A percentile compares a stretch with the other conserved stretches of the same genome.
Conservation (phyloP, 1,284 basidiomycete species). For the Sporisorium sorghi region DNA sequence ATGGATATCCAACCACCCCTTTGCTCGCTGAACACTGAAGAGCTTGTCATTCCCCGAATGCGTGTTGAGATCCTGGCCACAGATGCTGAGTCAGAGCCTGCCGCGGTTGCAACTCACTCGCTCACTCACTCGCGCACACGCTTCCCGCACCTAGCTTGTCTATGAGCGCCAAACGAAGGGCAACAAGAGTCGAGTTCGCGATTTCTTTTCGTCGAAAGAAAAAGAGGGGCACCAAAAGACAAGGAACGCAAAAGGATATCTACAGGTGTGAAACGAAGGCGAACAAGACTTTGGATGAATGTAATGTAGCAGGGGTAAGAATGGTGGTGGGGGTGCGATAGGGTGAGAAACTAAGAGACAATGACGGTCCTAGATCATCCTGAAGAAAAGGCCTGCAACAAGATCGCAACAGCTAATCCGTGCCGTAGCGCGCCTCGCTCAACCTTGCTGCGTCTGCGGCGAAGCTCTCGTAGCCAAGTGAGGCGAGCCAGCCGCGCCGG, state of each 20-base stretch:
- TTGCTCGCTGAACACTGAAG: too few relatives aligned
- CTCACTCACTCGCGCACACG: neutral
- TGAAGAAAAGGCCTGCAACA: neutral
- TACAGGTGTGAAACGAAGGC: conserved; percentile 32
- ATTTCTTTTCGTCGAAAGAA: conserved; percentile 11
- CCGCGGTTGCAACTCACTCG: too few relatives aligned
- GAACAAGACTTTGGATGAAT: conserved; percentile 25
- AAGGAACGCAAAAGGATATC: conserved; percentile 13
- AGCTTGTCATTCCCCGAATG: too few relatives aligned
- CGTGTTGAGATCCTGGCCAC: too few relatives aligned
- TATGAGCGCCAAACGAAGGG: neutral
- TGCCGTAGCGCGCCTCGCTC: too few relatives aligned
- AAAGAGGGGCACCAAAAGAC: conserved; percentile 8
- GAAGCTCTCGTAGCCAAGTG: conserved; percentile 38
- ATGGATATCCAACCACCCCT: neutral
- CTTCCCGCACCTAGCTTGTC: neutral
- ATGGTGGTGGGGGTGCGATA: too few relatives aligned
- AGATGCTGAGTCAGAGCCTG: too few relatives aligned
- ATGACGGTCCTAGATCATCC: neutral
- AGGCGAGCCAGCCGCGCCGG: conserved; percentile 31
- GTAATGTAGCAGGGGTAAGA: conserved; percentile 16
- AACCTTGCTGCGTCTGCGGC: conserved; percentile 47
- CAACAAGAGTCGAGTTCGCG: conserved; percentile 31
- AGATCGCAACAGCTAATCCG: neutral
- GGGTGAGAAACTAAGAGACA: too few relatives aligned